Evolutionary conservation across 2,329 filamentous ascomycete genomes (phyloP).

Genomic region (Ustulina deusta): DNA sequence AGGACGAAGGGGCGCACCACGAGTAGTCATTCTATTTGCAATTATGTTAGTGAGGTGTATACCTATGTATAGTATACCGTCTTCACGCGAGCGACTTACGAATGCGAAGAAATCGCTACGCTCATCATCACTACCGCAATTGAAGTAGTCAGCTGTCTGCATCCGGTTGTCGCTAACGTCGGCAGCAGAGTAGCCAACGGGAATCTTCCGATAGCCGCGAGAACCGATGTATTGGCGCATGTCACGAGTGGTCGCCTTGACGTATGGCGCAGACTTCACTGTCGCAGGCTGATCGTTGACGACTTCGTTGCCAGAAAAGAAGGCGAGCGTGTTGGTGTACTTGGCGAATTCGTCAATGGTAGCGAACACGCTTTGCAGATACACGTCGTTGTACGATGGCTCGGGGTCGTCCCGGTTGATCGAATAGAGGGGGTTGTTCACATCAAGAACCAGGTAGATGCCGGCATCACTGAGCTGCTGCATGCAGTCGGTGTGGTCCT

Average conservation of each 20-base stretch:
- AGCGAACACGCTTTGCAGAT: slow-evolving; percentile 86
- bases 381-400: slow-evolving; percentile 85
- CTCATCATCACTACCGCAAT: slow-evolving; percentile 86
- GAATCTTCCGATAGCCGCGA: slow-evolving; percentile 72
- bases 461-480: slow-evolving; percentile 80
- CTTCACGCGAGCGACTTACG: slow-evolving; percentile 49
- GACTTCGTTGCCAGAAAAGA: slow-evolving; percentile 86
- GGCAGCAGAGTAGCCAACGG: slow-evolving; percentile 82
- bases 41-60: slow-evolving; percentile 36
- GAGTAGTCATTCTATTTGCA: slow-evolving; percentile 79
- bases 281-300: slow-evolving; percentile 75
- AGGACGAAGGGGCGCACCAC: slow-evolving; percentile 79
- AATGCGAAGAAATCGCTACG: slow-evolving; percentile 91
- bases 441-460: slow-evolving; percentile 92
- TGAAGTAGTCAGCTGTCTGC: slow-evolving; percentile 91
- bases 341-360: slow-evolving; percentile 86
- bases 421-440: slow-evolving; percentile 91
- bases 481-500: slow-evolving; percentile 89
- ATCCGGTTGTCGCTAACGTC: slow-evolving; percentile 88
- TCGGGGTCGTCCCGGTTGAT: slow-evolving; percentile 81
- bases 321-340: slow-evolving; percentile 88
- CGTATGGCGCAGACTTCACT: slow-evolving; percentile 75
- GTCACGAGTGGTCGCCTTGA: slow-evolving; percentile 83
- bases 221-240: slow-evolving; percentile 76
- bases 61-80: background rate